These are phyloP conservation scores for Pseudocercospora eumusae DNA, from an alignment of 2,329 filamentous ascomycete genomes.

Conservation along the genomic window DNA sequence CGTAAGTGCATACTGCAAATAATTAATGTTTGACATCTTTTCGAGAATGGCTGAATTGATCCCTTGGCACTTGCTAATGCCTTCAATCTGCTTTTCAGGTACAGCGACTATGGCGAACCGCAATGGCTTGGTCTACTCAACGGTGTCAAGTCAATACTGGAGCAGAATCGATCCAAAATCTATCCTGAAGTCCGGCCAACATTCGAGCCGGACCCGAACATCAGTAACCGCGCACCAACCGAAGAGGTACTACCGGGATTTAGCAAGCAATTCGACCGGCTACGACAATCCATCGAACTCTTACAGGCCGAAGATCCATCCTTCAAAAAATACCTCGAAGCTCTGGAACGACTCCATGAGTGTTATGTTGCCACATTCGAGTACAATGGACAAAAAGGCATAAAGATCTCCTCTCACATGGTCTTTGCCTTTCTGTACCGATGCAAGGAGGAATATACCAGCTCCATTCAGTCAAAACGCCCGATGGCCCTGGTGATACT, in stretches of 20 bases:
- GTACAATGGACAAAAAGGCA: background rate
- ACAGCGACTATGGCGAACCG: conserved; percentile 19
- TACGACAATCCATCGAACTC: conserved; percentile 19
- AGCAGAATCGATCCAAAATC: conserved; percentile 9
- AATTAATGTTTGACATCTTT: background rate
- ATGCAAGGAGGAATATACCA: conserved; percentile 20
- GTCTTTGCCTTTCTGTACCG: conserved; percentile 26
- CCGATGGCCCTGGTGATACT: conserved; percentile 27
- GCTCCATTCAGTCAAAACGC: conserved; percentile 17
- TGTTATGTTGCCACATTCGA: conserved; percentile 17
- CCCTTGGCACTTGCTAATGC: background rate
- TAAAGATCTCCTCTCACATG: conserved; percentile 12
- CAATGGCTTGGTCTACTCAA: conserved; percentile 25
- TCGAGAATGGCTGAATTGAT: background rate
- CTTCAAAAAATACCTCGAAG: conserved; percentile 22
- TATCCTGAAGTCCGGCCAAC: background rate
- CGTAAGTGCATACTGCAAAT: conserved; percentile 7
- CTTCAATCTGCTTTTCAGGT: background rate
- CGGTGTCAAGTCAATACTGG: conserved; percentile 24
- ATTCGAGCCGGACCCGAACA: background rate
- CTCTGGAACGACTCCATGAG: conserved; percentile 18
- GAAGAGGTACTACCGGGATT: conserved; percentile 18
- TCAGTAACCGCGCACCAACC: conserved; percentile 7
- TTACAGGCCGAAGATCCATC: conserved; percentile 22
- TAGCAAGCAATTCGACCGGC: conserved; percentile 7